phyloP scores from a whole-genome alignment of 2,329 filamentous ascomycete genomes.

The Ophiocordyceps camponoti-saundersi region DNA sequence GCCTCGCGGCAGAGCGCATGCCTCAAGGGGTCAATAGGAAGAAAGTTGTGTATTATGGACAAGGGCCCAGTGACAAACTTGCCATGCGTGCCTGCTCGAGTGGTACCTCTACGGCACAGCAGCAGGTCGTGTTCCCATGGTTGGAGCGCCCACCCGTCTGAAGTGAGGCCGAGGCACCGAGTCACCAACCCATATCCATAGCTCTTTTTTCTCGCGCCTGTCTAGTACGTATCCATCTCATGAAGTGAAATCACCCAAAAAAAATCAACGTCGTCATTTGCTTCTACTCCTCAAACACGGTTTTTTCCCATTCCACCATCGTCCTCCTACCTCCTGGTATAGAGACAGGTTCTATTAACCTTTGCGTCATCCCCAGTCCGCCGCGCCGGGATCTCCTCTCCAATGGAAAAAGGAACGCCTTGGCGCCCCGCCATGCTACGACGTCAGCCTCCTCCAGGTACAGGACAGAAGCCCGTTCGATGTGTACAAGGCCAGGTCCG shows the following conservation, averaged over 20 bases:
- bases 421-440: background rate
- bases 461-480: too few species aligned
- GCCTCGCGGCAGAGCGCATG: background rate
- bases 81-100: background rate
- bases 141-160: too few species aligned
- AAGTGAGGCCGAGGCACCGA: background rate
- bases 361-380: background rate
- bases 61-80: background rate
- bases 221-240: too few species aligned
- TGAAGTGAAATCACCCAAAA: too few species aligned
- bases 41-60: background rate
- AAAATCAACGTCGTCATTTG: too few species aligned
- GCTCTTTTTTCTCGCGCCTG: too few species aligned
- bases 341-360: background rate
- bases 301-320: too few species aligned
- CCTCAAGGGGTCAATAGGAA: background rate
- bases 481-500: too few species aligned
- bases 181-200: too few species aligned
- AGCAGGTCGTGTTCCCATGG: too few species aligned
- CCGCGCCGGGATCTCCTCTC: background rate
- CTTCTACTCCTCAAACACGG: too few species aligned
- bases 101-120: background rate
- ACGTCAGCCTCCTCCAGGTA: background rate
- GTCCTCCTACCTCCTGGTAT: background rate
- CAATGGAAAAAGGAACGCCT: background rate